Percentiles rank a stretch among this genome's conserved stretches.
Conservation (phyloP, 2,329 filamentous ascomycete species). For the Penicillium sumatraense region DNA sequence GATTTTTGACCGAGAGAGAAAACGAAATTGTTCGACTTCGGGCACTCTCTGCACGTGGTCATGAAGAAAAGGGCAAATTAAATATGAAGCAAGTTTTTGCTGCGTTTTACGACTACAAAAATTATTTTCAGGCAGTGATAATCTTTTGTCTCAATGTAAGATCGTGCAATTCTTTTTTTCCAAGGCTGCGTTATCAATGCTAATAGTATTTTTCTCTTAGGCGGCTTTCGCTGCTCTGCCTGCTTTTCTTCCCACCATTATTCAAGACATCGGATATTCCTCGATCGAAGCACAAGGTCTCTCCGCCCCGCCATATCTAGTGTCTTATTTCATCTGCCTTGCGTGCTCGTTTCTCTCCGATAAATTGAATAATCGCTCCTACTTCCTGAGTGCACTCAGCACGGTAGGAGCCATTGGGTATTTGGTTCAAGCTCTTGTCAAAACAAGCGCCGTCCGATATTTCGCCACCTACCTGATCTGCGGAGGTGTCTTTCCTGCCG, state of each 20-base stretch:
- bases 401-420: constrained; percentile 5
- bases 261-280: background rate
- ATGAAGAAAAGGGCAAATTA: constrained; percentile 3
- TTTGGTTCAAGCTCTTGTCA: constrained; percentile 9
- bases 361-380: background rate
- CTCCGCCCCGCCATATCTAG: background rate
- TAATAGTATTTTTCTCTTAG: background rate
- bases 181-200: background rate
- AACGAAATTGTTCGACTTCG: constrained; percentile 2
- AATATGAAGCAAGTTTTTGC: constrained; percentile 4
- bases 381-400: background rate
- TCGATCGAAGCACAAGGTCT: background rate
- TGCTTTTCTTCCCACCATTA: background rate
- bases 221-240: constrained; percentile 2
- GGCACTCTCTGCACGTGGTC: background rate
- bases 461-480: constrained; percentile 2
- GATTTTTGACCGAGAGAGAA: background rate
- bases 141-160: constrained; percentile 1
- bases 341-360: background rate
- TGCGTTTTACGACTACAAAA: constrained; percentile 13
- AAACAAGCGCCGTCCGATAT: constrained; percentile 4
- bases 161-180: too few relatives aligned
- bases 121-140: constrained; percentile 4
- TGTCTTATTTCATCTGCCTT: background rate
- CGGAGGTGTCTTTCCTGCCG: background rate